Evolutionary conservation across 2,329 filamentous ascomycete genomes (phyloP).

Genomic region (Aureobasidium sp.): DNA sequence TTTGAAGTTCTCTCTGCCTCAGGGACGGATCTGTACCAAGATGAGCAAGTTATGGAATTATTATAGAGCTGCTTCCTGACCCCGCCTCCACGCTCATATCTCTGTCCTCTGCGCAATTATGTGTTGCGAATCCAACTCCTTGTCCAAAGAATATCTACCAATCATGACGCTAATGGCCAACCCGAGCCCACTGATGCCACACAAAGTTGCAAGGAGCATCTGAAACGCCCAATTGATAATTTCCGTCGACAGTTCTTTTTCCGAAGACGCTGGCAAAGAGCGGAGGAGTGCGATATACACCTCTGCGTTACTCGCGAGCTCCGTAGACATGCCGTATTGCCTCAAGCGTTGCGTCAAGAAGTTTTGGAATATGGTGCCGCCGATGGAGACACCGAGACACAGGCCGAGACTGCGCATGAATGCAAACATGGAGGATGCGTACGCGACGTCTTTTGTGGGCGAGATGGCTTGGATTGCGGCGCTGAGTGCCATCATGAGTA

Average conservation of each 20-base stretch:
- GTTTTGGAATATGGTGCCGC: constrained; percentile 34
- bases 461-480: constrained; percentile 35
- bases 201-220: constrained; percentile 19
- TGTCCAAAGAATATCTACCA: constrained; percentile 13
- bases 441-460: constrained; percentile 31
- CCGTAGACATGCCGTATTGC: constrained; percentile 8
- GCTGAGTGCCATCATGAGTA: constrained; percentile 34
- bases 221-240: constrained; percentile 17
- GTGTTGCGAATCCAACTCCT: not conserved
- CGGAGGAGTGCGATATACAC: constrained; percentile 17
- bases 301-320: constrained; percentile 18
- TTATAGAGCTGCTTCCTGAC: no score
- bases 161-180: constrained; percentile 15
- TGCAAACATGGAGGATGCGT: constrained; percentile 33
- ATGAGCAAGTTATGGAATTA: no score
- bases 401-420: constrained; percentile 42
- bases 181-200: constrained; percentile 20
- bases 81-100: no score
- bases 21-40: no score
- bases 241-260: constrained; percentile 9
- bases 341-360: constrained; percentile 17
- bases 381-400: constrained; percentile 40
- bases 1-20: no score
- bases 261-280: constrained; percentile 10
- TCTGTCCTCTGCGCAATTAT: not conserved